These are phyloP conservation scores for Exophiala oligosperma DNA, from an alignment of 2,329 filamentous ascomycete genomes.

Conservation along the genomic window DNA sequence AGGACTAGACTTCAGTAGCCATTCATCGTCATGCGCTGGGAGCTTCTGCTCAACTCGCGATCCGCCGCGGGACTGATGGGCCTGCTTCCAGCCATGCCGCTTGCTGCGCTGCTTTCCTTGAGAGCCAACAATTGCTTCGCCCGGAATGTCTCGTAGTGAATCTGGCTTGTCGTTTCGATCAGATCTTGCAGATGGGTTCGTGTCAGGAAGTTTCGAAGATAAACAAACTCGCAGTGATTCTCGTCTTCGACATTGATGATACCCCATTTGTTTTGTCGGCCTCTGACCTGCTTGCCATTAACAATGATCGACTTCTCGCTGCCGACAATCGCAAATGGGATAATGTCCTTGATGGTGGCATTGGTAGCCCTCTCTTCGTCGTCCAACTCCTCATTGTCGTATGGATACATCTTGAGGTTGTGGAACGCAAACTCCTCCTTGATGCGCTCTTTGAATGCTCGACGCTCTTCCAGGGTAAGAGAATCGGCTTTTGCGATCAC, in stretches of 20 bases:
- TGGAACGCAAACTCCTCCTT: conserved; percentile 99
- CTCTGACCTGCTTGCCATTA: conserved; percentile 94
- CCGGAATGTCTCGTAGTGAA: conserved; percentile 99
- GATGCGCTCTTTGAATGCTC: conserved; percentile 97
- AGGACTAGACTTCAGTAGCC: conserved; percentile 68
- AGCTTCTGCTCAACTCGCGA: conserved; percentile 93
- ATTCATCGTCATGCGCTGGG: conserved; percentile 98
- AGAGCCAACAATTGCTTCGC: conserved; percentile 96
- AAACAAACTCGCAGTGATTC: conserved; percentile 99
- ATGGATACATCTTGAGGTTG: conserved; percentile 99
- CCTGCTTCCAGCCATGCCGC: conserved; percentile 69
- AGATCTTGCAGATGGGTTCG: conserved; percentile 97
- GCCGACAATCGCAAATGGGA: conserved; percentile 96
- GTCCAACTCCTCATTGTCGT: conserved; percentile 98
- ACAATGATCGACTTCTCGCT: conserved; percentile 98
- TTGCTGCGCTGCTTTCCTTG: conserved; percentile 94
- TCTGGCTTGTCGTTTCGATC: conserved; percentile 98
- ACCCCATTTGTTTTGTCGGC: conserved; percentile 98
- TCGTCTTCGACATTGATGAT: conserved; percentile 99
- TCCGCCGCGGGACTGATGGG: conserved; percentile 96
- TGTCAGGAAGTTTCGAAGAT: conserved; percentile 96
- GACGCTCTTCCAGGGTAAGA: conserved; percentile 90
- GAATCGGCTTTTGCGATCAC: conserved; percentile 99
- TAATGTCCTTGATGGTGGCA: conserved; percentile 93
- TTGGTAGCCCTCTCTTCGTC: conserved; percentile 94